phyloP scores from a whole-genome alignment of 768 basidiomycete genomes.

The Xerocomellus intermedius region DNA sequence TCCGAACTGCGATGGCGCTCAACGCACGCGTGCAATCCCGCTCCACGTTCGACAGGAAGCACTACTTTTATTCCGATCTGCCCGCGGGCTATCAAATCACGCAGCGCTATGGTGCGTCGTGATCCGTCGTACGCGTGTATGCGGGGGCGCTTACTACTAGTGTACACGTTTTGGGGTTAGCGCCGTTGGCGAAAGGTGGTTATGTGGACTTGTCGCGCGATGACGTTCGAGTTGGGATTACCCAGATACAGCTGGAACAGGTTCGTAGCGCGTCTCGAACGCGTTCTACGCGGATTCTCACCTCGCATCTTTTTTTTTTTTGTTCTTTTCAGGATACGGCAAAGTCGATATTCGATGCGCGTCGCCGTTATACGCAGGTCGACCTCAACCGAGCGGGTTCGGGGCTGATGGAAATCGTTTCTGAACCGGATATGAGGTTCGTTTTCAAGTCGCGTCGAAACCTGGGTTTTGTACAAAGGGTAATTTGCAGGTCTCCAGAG shows the following conservation, averaged over 20 bases:
- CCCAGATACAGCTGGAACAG: slow-evolving; percentile 96
- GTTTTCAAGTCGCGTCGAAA: not conserved
- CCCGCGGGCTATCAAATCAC: slow-evolving; percentile 97
- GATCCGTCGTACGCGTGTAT: slow-evolving; percentile 19
- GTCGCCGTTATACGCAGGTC: slow-evolving; percentile 54
- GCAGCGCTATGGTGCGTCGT: slow-evolving; percentile 76
- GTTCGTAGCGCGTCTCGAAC: slow-evolving; percentile 39
- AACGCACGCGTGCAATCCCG: slow-evolving; percentile 57
- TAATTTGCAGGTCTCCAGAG: slow-evolving; percentile 61
- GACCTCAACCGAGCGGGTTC: slow-evolving; percentile 91
- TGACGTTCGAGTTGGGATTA: slow-evolving; percentile 65
- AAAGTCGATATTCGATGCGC: slow-evolving; percentile 67
- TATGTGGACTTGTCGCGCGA: slow-evolving; percentile 44
- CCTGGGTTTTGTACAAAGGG: not conserved
- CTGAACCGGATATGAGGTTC: slow-evolving; percentile 84
- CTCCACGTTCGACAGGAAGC: slow-evolving; percentile 93
- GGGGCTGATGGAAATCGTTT: slow-evolving; percentile 94
- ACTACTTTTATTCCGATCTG: slow-evolving; percentile 96
- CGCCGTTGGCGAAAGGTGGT: slow-evolving; percentile 76
- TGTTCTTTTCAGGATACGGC: slow-evolving; percentile 81
- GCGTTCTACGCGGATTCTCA: not conserved
- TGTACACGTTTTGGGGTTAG: slow-evolving; percentile 41
- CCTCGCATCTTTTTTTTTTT: not conserved
- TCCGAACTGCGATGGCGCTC: slow-evolving; percentile 80
- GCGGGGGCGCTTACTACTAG: slow-evolving; percentile 36